A percentile compares a stretch with the other conserved stretches of the same genome.
These are phyloP conservation scores for Colletotrichum incanum DNA, from an alignment of 2,329 filamentous ascomycete species.

Conservation along the genomic window DNA sequence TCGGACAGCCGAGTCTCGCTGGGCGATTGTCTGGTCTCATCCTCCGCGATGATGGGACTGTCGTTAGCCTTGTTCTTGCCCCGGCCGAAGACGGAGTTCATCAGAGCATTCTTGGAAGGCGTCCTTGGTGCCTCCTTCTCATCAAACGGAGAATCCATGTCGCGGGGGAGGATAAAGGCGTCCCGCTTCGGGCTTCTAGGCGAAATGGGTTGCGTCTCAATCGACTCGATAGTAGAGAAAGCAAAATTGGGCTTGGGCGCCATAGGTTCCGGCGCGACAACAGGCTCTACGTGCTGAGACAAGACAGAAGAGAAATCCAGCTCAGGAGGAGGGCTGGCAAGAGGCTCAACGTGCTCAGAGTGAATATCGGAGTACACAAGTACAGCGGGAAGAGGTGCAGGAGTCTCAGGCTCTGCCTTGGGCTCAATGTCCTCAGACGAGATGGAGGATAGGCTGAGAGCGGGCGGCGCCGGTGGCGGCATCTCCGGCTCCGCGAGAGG, in stretches of 20 bases:
- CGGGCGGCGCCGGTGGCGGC: slow-evolving; percentile 49
- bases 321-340: slow-evolving; percentile 46
- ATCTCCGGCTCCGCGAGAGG: slow-evolving; percentile 57
- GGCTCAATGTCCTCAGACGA: slow-evolving; percentile 53
- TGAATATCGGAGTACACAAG: slow-evolving; percentile 59
- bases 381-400: slow-evolving; percentile 44
- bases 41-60: slow-evolving; percentile 72
- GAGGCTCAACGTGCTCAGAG: slow-evolving; percentile 61
- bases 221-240: slow-evolving; percentile 62
- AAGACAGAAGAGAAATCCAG: slow-evolving; percentile 57
- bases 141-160: slow-evolving; percentile 53
- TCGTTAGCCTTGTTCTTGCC: slow-evolving; percentile 58
- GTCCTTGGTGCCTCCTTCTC: slow-evolving; percentile 55
- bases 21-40: slow-evolving; percentile 73
- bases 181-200: slow-evolving; percentile 68
- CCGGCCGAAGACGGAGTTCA: slow-evolving; percentile 62
- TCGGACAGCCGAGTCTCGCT: slow-evolving; percentile 58
- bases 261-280: slow-evolving; percentile 48
- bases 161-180: slow-evolving; percentile 70
- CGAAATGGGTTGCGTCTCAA: slow-evolving; percentile 63
- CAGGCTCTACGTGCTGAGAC: slow-evolving; percentile 57
- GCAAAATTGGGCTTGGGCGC: slow-evolving; percentile 52
- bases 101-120: slow-evolving; percentile 56
- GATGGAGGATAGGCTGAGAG: slow-evolving; percentile 54
- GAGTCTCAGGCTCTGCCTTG: slow-evolving; percentile 49